A percentile compares a stretch with the other conserved stretches of the same genome.
Evolutionary conservation across 768 basidiomycete species (phyloP).

Genomic region (Mycena galopus): DNA sequence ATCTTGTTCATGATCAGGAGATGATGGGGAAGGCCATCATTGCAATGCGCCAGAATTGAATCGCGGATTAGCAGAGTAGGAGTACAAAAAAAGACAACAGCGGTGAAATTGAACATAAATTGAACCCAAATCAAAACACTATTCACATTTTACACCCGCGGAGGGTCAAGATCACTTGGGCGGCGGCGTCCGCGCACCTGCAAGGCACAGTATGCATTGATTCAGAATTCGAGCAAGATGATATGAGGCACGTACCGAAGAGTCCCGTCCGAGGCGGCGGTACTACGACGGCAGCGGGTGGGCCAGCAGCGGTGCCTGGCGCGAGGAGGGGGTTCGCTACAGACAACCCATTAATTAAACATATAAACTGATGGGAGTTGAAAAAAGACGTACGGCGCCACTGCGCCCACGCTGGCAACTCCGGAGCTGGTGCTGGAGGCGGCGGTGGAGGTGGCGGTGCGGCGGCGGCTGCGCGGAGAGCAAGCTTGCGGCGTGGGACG

Average conservation of each 20-base stretch:
- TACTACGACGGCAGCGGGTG: neutral
- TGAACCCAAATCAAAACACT: no score
- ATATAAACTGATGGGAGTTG: neutral
- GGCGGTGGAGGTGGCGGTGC: constrained; percentile 40
- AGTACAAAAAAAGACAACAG: no score
- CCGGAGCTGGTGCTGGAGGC: constrained; percentile 41
- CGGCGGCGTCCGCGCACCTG: constrained; percentile 30
- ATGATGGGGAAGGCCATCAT: no score
- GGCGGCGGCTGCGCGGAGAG: constrained; percentile 36
- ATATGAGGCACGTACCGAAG: neutral
- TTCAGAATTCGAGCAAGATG: neutral
- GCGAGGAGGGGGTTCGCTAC: constrained; percentile 23
- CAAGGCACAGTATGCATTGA: neutral
- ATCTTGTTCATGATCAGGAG: no score
- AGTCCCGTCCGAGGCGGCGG: constrained; percentile 23
- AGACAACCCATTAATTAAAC: neutral
- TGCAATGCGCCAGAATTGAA: no score
- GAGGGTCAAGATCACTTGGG: constrained; percentile 32
- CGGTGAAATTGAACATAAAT: no score
- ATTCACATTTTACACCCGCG: no score
- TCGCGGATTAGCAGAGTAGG: no score
- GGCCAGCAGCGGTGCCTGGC: constrained; percentile 17
- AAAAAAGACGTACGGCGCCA: constrained; percentile 61
- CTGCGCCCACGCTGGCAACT: constrained; percentile 67
- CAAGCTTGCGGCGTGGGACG: constrained; percentile 42